phyloP scores from a whole-genome alignment of 2,329 filamentous ascomycete species.

The Fusarium sp. region DNA sequence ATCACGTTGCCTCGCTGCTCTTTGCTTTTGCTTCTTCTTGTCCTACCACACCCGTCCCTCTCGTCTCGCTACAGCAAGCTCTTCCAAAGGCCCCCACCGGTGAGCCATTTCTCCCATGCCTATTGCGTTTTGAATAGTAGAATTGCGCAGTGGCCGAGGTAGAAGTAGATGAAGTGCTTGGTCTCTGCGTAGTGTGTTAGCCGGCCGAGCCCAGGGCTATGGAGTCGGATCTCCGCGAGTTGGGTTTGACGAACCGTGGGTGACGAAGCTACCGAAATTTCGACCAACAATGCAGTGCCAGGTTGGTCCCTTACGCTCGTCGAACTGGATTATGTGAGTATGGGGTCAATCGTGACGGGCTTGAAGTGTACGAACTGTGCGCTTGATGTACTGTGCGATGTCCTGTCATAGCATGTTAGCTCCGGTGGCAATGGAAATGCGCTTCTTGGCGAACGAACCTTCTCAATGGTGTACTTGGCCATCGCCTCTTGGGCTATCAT shows the following conservation, averaged over 20 bases:
- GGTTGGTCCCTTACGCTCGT: slow-evolving; percentile 95
- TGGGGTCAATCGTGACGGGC: slow-evolving; percentile 15
- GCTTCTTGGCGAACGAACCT: slow-evolving; percentile 53
- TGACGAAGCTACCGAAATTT: slow-evolving; percentile 99
- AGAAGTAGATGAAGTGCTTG: slow-evolving; percentile 99
- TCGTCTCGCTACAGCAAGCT: slow-evolving; percentile 44
- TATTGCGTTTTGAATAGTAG: slow-evolving; percentile 99
- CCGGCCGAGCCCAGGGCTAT: neutral
- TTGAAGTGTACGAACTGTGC: slow-evolving; percentile 69
- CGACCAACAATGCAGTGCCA: slow-evolving; percentile 99
- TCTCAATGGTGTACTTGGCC: slow-evolving; percentile 71
- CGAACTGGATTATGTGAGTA: slow-evolving; percentile 72
- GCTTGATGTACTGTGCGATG: slow-evolving; percentile 96
- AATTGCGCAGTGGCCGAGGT: slow-evolving; percentile 97
- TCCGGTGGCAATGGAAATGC: neutral
- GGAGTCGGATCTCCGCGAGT: neutral
- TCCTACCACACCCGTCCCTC: slow-evolving; percentile 32
- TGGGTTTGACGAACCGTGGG: slow-evolving; percentile 76
- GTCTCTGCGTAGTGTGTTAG: slow-evolving; percentile 74
- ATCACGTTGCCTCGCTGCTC: slow-evolving; percentile 25
- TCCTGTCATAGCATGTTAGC: slow-evolving; percentile 67
- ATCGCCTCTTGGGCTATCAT: slow-evolving; percentile 69
- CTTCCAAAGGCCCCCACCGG: slow-evolving; percentile 45
- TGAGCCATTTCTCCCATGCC: slow-evolving; percentile 46
- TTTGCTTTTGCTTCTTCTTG: slow-evolving; percentile 16